A percentile compares a stretch with the other conserved stretches of the same genome.
These are phyloP conservation scores for Aspergillus uvarum DNA, from an alignment of 2,329 filamentous ascomycete species.

Conservation along the genomic window DNA sequence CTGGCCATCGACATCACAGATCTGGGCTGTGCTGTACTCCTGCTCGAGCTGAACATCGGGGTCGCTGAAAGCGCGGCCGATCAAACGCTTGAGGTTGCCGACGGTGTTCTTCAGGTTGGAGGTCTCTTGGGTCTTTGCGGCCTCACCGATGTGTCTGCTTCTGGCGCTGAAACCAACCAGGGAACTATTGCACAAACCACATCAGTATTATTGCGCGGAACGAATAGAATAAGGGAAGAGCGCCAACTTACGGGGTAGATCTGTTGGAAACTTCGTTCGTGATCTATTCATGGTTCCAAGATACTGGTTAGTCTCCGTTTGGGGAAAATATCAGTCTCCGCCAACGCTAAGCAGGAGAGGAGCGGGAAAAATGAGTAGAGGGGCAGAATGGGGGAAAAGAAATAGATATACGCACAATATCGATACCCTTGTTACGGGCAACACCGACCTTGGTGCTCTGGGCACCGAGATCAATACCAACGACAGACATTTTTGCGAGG, in stretches of 20 bases:
- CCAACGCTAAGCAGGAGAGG: slow-evolving; percentile 7
- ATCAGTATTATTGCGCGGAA: slow-evolving; percentile 19
- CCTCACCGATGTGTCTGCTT: slow-evolving; percentile 88
- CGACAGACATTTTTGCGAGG: slow-evolving; percentile 56
- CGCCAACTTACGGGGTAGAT: slow-evolving; percentile 80
- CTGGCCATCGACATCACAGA: slow-evolving; percentile 89
- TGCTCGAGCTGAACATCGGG: slow-evolving; percentile 93
- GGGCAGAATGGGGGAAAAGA: slow-evolving; percentile 24
- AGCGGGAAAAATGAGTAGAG: slow-evolving; percentile 15
- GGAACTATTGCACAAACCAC: slow-evolving; percentile 56
- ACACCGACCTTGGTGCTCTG: slow-evolving; percentile 97
- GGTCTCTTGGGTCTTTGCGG: slow-evolving; percentile 97
- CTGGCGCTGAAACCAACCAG: slow-evolving; percentile 95
- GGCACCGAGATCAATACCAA: slow-evolving; percentile 91
- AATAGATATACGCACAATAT: slow-evolving; percentile 73
- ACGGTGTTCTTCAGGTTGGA: slow-evolving; percentile 99
- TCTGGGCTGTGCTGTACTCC: slow-evolving; percentile 79
- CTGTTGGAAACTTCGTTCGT: slow-evolving; percentile 99
- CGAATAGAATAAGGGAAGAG: slow-evolving; percentile 7
- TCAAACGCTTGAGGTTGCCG: slow-evolving; percentile 85
- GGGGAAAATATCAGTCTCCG: slow-evolving; percentile 1
- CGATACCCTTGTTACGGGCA: slow-evolving; percentile 96
- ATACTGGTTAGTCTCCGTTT: slow-evolving; percentile 16
- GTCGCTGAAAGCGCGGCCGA: slow-evolving; percentile 81
- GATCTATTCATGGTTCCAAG: slow-evolving; percentile 60